Base-by-base conservation (phyloP, 1,284 basidiomycete genomes). In the Cutaneotrichosporon dermatis region DNA sequence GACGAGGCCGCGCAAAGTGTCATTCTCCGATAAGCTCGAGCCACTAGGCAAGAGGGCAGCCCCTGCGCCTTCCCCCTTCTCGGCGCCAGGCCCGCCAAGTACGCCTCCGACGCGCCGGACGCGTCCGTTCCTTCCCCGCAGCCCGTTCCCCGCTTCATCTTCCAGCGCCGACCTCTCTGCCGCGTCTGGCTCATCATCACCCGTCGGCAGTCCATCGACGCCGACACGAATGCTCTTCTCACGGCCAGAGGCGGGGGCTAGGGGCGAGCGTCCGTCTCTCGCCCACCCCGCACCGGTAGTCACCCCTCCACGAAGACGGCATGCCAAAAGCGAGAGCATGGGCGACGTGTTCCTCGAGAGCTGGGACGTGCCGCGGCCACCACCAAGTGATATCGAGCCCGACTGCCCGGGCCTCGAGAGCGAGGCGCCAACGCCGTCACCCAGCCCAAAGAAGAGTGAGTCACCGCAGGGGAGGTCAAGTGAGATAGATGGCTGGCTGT, bases 1-100 rank as follows among this genome's bases (percentile, higher is more conserved):
- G 44, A 5, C 42, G 6, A 43, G 57, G 6, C 49, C 58, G 42
- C 58, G 58, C 13, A 39, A 59, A 43, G 58, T 59, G 36, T 59
- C 58, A 6, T 55, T 59, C 39, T 52, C 52, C 4, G 48, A 54
- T 4, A 34, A 12, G 10, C 33, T 54, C 4, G 51, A 45, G 11
- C 34, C 51, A 3, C 39, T 40, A 25, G 25, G 25, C 25, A 25
- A 25, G 25, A 25, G 25, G 25, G 25, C 25, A 25, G 25, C 25
- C 25, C 25, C 25, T 25, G 25, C 25, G 25, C 25, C 25, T 25
- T 25, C 25, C 25, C 25, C 25, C 25, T 25, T 25, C 25, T 25
- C 25, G 25, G 25, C 25, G 25, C 25, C 25, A 25, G 25, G 25
- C 25, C 37, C 7, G 7, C 44, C 45, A 10, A 42, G 44, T 33